Base-by-base conservation (phyloP, 805 yeast genomes). In the Barnettozyma botsteinii region DNA sequence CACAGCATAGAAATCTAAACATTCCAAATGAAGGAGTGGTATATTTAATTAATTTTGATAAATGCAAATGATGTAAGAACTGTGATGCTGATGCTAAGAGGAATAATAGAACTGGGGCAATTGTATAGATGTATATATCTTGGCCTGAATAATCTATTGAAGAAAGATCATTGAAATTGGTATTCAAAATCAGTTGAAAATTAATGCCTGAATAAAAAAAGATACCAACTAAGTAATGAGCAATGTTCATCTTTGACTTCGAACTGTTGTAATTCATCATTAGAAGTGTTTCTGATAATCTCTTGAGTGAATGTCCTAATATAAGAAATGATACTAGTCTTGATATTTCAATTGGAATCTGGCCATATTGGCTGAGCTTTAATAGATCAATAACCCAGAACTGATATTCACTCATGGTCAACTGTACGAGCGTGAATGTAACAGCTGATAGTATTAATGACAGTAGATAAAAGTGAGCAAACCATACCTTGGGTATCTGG, bases 221-320 rank as follows among this genome's bases (percentile, higher is more conserved):
- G 4, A 81, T 25, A 0, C 93, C 94, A 4, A 73, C 81, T 1
- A 77, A 36, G 50, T 82, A 84, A 59, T 84, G 93, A 1, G 76
- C 64, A 27, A 81, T 50, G 52, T 82, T 80, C 66, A 84, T 83
- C 43, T 68, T 68, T 3, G 87, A 68, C 1, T 52, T 51, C 11
- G 27, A 20, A 2, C n/a, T n/a, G n/a, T 56, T 32, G 4, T 71
- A 77, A 27, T 66, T 72, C 28, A 73, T 65, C 17, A 83, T 65
- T 37, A 49, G 64, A 3, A 64, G 42, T 31, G 83, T 74, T 55
- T 84, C 93, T 34, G 64, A 62, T 3, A 67, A 44, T 44, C 93
- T 62, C 51, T 88, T 61, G 3, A 61, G 14, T 1, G 80, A 73
- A 51, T 84, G 93, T 3, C 73, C 42, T n/a, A 65, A 33, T 14